These are phyloP conservation scores for Brasilioporus rufonigricans DNA, from an alignment of 768 basidiomycete genomes.

Conservation along the genomic window DNA sequence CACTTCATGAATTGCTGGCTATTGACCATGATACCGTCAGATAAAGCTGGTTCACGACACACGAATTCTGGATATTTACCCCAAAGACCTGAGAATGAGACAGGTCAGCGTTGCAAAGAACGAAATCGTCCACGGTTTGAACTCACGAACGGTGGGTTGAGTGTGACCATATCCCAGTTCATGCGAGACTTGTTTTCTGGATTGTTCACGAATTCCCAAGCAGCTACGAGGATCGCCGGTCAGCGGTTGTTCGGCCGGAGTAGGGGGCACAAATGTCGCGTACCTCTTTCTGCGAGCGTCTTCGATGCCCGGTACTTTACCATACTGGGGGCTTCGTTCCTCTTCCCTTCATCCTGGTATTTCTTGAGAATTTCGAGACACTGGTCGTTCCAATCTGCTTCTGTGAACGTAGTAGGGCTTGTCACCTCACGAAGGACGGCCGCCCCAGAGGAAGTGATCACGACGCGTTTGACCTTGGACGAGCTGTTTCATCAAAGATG, in stretches of 20 bases:
- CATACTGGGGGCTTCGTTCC: conserved; percentile 32
- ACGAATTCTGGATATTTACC: conserved; percentile 9
- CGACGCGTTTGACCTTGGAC: conserved; percentile 60
- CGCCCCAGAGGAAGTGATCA: conserved; percentile 64
- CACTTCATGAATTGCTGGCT: conserved; percentile 46
- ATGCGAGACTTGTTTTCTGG: conserved; percentile 31
- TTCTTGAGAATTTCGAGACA: conserved; percentile 37
- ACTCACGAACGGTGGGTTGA: conserved; percentile 41
- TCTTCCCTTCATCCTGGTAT: conserved; percentile 47
- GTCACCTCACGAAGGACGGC: conserved; percentile 37
- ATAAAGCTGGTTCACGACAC: no score
- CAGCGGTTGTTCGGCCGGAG: not conserved
- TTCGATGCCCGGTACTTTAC: conserved; percentile 61
- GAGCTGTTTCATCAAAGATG: conserved; percentile 6
- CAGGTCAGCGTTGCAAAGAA: not conserved
- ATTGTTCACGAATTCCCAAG: conserved; percentile 44
- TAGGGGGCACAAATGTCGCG: not conserved
- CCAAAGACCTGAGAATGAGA: conserved; percentile 26
- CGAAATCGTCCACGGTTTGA: no score
- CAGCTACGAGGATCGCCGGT: conserved; percentile 30
- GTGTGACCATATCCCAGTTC: conserved; percentile 38
- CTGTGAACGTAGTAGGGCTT: conserved; percentile 35
- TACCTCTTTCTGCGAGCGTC: conserved; percentile 60
- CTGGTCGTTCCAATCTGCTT: conserved; percentile 61
- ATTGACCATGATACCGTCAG: not conserved